Percentiles rank a stretch among this genome's conserved stretches.
phyloP scores from a whole-genome alignment of 441 rosid genomes.

The Mallotus japonicus region DNA sequence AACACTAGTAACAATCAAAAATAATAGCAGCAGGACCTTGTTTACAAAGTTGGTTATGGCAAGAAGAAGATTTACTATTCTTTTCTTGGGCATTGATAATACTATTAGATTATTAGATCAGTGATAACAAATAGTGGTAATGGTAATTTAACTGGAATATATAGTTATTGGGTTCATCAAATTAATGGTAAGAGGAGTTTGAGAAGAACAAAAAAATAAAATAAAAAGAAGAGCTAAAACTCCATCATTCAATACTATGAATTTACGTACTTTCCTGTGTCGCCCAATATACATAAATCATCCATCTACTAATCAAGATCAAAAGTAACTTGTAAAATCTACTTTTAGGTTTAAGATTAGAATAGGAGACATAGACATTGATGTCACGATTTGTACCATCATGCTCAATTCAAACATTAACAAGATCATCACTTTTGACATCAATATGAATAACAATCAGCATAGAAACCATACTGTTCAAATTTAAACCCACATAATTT shows the following conservation, averaged over 20 bases:
- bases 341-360: slow-evolving; percentile 74
- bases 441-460: slow-evolving; percentile 58
- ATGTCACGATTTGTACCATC: slow-evolving; percentile 47
- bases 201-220: slow-evolving; percentile 20
- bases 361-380: slow-evolving; percentile 67
- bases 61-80: slow-evolving; percentile 46
- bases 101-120: slow-evolving; percentile 32
- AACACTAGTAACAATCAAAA: slow-evolving; percentile 89
- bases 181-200: slow-evolving; percentile 65
- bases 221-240: slow-evolving; percentile 67
- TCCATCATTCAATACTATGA: slow-evolving; percentile 94
- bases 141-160: slow-evolving; percentile 48
- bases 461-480: slow-evolving; percentile 67
- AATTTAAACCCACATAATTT: slow-evolving; percentile 90
- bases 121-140: slow-evolving; percentile 61
- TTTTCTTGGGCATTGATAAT: slow-evolving; percentile 31
- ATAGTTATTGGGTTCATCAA: slow-evolving; percentile 69
- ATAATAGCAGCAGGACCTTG: slow-evolving; percentile 82
- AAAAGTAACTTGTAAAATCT: slow-evolving; percentile 51
- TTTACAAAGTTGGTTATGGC: slow-evolving; percentile 80
- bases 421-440: slow-evolving; percentile 81
- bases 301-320: slow-evolving; percentile 72
- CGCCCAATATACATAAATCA: slow-evolving; percentile 92
- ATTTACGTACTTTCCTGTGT: slow-evolving; percentile 94
- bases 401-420: slow-evolving; percentile 82